These are phyloP conservation scores for Cinnamomum chago DNA, from an alignment of 164 flowering plant species.

Conservation along the genomic window DNA sequence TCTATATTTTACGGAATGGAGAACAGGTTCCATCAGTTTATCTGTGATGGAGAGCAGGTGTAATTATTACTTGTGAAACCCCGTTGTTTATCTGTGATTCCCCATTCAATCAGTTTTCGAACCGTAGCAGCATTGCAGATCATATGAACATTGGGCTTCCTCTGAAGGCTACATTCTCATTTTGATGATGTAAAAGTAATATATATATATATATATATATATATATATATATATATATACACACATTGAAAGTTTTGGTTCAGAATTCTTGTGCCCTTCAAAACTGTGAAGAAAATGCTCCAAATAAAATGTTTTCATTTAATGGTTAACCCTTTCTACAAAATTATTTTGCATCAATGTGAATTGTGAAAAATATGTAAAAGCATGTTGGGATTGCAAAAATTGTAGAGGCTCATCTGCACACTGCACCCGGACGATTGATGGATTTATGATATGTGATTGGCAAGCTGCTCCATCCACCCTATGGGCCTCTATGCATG, in stretches of 20 bases:
- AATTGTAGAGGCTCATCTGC: too few relatives aligned
- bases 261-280: slow-evolving; percentile 5
- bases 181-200: slow-evolving; percentile 11
- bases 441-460: too few relatives aligned
- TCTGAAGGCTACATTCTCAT: too few relatives aligned
- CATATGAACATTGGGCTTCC: neutral
- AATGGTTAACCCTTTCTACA: too few relatives aligned
- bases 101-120: neutral
- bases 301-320: neutral
- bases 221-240: neutral
- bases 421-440: too few relatives aligned
- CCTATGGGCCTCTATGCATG: too few relatives aligned
- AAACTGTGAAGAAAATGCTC: neutral
- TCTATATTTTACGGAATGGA: slow-evolving; percentile 5
- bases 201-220: neutral
- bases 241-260: slow-evolving; percentile 41
- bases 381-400: too few relatives aligned
- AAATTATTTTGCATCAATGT: too few relatives aligned
- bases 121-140: neutral
- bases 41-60: slow-evolving; percentile 26
- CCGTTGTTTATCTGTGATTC: slow-evolving; percentile 9
- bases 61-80: slow-evolving; percentile 15
- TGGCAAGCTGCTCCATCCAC: too few relatives aligned
- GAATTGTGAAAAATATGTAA: too few relatives aligned
- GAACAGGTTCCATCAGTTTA: slow-evolving; percentile 22